phyloP scores from a whole-genome alignment of 2,329 filamentous ascomycete species.

The Aureobasidium vineae region DNA sequence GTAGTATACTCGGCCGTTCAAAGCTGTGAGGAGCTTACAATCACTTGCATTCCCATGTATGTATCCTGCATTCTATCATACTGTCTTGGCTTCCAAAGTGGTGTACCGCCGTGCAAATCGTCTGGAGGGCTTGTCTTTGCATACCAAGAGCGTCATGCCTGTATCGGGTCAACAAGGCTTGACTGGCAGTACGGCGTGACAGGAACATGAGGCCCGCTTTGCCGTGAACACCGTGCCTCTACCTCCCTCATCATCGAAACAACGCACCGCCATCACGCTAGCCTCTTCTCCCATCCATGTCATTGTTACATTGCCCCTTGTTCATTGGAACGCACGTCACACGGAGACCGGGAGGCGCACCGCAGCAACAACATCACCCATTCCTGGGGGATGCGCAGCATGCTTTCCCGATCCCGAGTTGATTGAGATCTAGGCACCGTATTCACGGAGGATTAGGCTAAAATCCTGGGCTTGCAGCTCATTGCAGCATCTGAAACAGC shows the following conservation, averaged over 20 bases:
- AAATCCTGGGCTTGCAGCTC: conserved; percentile 13
- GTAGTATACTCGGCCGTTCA: conserved; percentile 42
- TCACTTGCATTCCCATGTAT: conserved; percentile 3
- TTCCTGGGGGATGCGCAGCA: conserved; percentile 16
- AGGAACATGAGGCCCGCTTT: conserved; percentile 9
- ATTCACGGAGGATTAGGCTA: background rate
- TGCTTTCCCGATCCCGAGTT: background rate
- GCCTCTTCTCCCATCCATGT: conserved; percentile 15
- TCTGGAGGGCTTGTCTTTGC: conserved; percentile 15
- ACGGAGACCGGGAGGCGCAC: conserved; percentile 15
- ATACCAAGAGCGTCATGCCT: conserved; percentile 4
- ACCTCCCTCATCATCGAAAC: background rate
- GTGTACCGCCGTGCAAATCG: conserved; percentile 2
- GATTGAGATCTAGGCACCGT: conserved; percentile 5
- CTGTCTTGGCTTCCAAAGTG: conserved; percentile 8
- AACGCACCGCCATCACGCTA: conserved; percentile 14
- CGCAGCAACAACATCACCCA: conserved; percentile 9
- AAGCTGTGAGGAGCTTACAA: conserved; percentile 26
- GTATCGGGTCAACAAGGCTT: conserved; percentile 11
- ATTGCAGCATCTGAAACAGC: conserved; percentile 22
- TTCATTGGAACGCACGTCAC: conserved; percentile 22
- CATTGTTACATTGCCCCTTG: conserved; percentile 24
- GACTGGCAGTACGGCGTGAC: conserved; percentile 16
- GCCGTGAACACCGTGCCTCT: conserved; percentile 10
- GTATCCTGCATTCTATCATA: conserved; percentile 10